These are phyloP conservation scores for Tricharina praecox DNA, from an alignment of 495 filamentous ascomycete species.

Conservation along the genomic window DNA sequence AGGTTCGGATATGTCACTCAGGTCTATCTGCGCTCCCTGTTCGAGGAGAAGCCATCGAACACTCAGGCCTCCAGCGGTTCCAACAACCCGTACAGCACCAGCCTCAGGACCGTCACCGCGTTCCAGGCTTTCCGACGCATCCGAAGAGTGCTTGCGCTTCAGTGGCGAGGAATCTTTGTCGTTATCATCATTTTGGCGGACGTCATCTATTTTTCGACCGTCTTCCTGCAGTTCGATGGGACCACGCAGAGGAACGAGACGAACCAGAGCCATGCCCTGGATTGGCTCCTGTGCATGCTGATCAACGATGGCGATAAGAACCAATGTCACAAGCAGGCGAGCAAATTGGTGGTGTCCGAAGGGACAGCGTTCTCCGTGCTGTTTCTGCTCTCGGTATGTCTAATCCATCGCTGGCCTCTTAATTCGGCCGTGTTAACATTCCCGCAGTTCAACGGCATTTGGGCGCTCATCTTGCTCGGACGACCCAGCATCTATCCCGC, in stretches of 20 bases:
- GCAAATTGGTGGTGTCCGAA: constrained; percentile 47
- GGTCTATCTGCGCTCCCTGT: constrained; percentile 71
- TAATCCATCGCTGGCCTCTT: background rate
- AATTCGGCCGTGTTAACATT: constrained; percentile 17
- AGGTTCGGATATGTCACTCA: constrained; percentile 90
- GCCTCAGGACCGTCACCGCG: constrained; percentile 66
- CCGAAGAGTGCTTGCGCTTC: constrained; percentile 68
- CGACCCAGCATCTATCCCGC: constrained; percentile 67
- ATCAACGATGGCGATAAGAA: constrained; percentile 42
- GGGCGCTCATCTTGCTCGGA: constrained; percentile 63
- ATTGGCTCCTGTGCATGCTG: constrained; percentile 59
- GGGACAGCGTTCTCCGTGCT: constrained; percentile 66
- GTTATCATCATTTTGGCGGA: constrained; percentile 76
- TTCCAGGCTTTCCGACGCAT: constrained; percentile 77
- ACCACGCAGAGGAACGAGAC: constrained; percentile 39
- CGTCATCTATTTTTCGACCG: constrained; percentile 76
- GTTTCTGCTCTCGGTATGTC: constrained; percentile 57
- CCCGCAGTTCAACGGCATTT: constrained; percentile 59
- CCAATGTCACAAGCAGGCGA: constrained; percentile 42
- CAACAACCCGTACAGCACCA: constrained; percentile 56
- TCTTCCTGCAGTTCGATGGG: constrained; percentile 74
- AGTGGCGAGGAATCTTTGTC: constrained; percentile 82
- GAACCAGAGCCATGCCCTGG: constrained; percentile 31
- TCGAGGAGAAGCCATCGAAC: constrained; percentile 44
- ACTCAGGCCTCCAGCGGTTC: constrained; percentile 49